phyloP scores from a whole-genome alignment of 441 rosid genomes.

The Euphorbia schlechtendalii region DNA sequence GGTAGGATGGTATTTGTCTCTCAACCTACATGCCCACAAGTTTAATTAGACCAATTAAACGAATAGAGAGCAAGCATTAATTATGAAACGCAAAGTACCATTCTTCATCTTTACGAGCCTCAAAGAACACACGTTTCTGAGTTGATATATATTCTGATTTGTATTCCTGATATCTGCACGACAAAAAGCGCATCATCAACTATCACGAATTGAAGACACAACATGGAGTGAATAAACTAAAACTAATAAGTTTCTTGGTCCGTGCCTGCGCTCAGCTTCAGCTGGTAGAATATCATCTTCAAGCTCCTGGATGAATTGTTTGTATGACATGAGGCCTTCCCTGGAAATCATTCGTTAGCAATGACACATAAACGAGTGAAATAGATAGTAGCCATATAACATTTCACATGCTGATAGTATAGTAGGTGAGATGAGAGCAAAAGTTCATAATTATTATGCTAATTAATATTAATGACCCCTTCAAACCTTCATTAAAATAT shows the following conservation, averaged over 20 bases:
- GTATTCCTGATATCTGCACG: constrained; percentile 89
- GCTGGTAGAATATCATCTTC: constrained; percentile 97
- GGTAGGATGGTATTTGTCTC: constrained; percentile 94
- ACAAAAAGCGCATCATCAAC: constrained; percentile 19
- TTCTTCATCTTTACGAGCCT: constrained; percentile 84
- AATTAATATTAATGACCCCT: neutral
- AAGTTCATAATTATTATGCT: neutral
- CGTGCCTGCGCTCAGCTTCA: constrained; percentile 96
- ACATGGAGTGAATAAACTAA: too few relatives aligned
- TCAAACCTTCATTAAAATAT: neutral
- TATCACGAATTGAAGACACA: too few relatives aligned
- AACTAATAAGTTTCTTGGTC: neutral
- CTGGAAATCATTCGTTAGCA: constrained; percentile 34
- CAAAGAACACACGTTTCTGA: constrained; percentile 79
- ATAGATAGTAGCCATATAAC: constrained; percentile 1
- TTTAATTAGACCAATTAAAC: constrained; percentile 22
- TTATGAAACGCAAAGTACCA: constrained; percentile 43
- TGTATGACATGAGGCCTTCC: constrained; percentile 98
- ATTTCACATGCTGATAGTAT: neutral
- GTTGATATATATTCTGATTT: constrained; percentile 85
- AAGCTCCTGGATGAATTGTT: constrained; percentile 98
- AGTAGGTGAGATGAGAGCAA: neutral
- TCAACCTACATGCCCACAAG: constrained; percentile 56
- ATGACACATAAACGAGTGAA: constrained; percentile 11
- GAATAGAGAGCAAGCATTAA: constrained; percentile 5